Conservation (phyloP, 257 asterid species). For the Solanum ossicruentum region DNA sequence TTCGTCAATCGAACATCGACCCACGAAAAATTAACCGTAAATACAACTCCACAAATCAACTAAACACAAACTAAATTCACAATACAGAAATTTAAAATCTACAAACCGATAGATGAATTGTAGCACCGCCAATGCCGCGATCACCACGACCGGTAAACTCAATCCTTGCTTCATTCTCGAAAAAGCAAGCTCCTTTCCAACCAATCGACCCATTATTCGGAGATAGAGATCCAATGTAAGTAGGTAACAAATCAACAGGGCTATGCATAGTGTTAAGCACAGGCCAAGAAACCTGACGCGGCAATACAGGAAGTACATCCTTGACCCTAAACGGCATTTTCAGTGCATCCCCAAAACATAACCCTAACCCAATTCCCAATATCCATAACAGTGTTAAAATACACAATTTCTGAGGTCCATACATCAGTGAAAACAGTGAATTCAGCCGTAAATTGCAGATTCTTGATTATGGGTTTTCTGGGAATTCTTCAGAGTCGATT, state of each 20-base stretch:
- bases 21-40: not conserved
- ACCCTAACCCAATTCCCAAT: constrained; percentile 14
- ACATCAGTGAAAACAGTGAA: not conserved
- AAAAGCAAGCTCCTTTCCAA: constrained; percentile 93
- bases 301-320: constrained; percentile 86
- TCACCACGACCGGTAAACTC: constrained; percentile 58
- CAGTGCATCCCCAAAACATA: constrained; percentile 50
- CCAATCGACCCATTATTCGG: constrained; percentile 72
- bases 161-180: constrained; percentile 59
- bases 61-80: not conserved
- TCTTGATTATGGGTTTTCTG: not conserved
- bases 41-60: not conserved
- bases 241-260: constrained; percentile 87
- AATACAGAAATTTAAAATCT: not conserved
- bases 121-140: constrained; percentile 82
- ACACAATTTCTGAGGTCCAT: not conserved
- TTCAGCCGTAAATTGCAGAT: not conserved
- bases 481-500: not conserved
- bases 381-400: not conserved
- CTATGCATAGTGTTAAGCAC: constrained; percentile 67
- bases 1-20: not conserved
- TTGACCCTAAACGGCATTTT: constrained; percentile 70
- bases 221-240: constrained; percentile 74
- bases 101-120: constrained; percentile 64
- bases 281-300: constrained; percentile 90